Conservation (phyloP, 768 basidiomycete species). For the Lactarius hatsudake region DNA sequence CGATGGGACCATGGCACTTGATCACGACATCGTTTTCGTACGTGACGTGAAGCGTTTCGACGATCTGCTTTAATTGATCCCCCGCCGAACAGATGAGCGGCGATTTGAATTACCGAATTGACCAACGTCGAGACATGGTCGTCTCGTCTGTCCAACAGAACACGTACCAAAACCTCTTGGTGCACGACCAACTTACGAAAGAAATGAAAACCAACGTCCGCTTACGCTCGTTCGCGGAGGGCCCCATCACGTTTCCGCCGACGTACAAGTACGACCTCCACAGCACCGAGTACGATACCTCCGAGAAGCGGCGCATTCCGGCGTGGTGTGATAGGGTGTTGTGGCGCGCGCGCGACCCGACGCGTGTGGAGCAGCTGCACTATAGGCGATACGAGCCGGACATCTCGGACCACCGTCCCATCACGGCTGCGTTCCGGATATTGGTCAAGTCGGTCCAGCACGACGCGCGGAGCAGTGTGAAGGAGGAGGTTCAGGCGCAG, state of each 20-base stretch:
- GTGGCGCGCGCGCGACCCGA: slow-evolving; percentile 59
- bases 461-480: slow-evolving; percentile 55
- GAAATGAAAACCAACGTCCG: slow-evolving; percentile 89
- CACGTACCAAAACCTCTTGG: slow-evolving; percentile 59
- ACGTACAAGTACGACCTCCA: slow-evolving; percentile 94
- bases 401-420: slow-evolving; percentile 87
- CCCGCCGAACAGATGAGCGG: slow-evolving; percentile 63
- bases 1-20: slow-evolving; percentile 87
- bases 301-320: slow-evolving; percentile 83
- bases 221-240: slow-evolving; percentile 78
- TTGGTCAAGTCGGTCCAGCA: slow-evolving; percentile 69
- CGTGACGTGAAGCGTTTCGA: slow-evolving; percentile 33
- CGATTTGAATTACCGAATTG: slow-evolving; percentile 97
- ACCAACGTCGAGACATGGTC: slow-evolving; percentile 84
- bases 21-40: slow-evolving; percentile 93
- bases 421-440: slow-evolving; percentile 75
- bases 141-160: slow-evolving; percentile 64
- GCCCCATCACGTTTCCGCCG: slow-evolving; percentile 77
- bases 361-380: slow-evolving; percentile 60
- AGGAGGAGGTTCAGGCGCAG: slow-evolving; percentile 50
- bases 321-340: slow-evolving; percentile 98
- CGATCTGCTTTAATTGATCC: background rate
- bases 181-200: slow-evolving; percentile 86
- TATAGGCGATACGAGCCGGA: slow-evolving; percentile 85
- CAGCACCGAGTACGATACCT: slow-evolving; percentile 78